Conservation (phyloP, 1,284 basidiomycete species). For the Kalmanozyma brasiliensis region DNA sequence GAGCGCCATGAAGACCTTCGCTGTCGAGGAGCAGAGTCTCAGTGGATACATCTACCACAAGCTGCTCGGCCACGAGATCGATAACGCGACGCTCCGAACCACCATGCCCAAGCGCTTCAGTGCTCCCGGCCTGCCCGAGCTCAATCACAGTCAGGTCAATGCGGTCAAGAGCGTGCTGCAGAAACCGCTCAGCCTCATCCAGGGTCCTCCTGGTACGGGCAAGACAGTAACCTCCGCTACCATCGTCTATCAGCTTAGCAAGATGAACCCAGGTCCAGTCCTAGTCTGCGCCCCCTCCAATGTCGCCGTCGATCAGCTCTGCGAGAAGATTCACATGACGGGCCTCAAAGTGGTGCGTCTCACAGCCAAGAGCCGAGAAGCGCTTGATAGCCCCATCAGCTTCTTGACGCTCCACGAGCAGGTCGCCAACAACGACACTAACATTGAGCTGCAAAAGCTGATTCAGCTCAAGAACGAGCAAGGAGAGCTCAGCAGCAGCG, state of each 20-base stretch:
- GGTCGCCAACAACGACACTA: conserved; percentile 84
- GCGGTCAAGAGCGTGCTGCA: conserved; percentile 98
- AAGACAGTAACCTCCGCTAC: conserved; percentile 99
- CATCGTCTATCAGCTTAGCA: conserved; percentile 96
- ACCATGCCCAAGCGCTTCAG: conserved; percentile 97
- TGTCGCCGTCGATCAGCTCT: conserved; percentile 98
- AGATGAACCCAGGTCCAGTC: conserved; percentile 99
- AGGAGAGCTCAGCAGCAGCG: conserved; percentile 93
- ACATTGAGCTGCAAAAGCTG: conserved; percentile 89
- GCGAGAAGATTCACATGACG: conserved; percentile 97
- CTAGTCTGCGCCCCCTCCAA: conserved; percentile 99
- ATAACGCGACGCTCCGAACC: conserved; percentile 83
- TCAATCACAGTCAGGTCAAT: conserved; percentile 99
- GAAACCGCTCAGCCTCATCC: conserved; percentile 94
- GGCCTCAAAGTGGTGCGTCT: conserved; percentile 97
- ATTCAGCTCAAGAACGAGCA: conserved; percentile 97
- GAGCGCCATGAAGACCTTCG: conserved; percentile 98
- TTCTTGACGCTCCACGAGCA: conserved; percentile 97
- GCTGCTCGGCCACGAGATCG: conserved; percentile 90
- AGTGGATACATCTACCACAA: conserved; percentile 99
- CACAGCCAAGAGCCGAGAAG: conserved; percentile 97
- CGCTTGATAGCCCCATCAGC: conserved; percentile 88
- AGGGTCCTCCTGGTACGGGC: conserved; percentile 96
- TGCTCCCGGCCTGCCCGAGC: conserved; percentile 94
- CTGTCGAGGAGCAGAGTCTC: conserved; percentile 98